Evolutionary conservation across 1,139 yeast genomes (phyloP), one percentile per base, ranked within the genome.

Genomic region (Candida frijolesensis): DNA sequence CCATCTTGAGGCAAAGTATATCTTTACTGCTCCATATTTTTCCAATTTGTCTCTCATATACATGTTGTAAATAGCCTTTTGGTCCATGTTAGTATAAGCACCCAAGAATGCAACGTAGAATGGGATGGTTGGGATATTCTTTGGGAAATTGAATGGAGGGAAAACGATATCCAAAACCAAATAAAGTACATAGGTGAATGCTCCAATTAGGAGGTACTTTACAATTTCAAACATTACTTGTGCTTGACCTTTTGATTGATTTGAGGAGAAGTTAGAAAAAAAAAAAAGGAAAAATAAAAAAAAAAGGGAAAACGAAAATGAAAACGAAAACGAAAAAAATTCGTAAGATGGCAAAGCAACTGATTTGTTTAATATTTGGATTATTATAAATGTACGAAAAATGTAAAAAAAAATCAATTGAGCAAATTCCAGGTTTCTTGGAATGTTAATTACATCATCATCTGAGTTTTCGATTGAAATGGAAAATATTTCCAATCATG

Each of bases 1-100:
- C 88, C 88, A 83, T 51, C 85, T 71, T 1, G 85, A 80, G 4
- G 83, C 87, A 68, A 83, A 83, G 59, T 78, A 83, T 8, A 82
- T 70, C 57, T 82, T 82, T 0, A 79, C 87, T 0, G 86, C 86
- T 0, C 88, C 88, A 57, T 78, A 67, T 58, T 66, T 71, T 55
- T 70, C 83, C 57, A 75, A 64, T 44, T 71, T 72, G 34, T 64
- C 69, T 54, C 70, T 71, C 52, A 73, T 64, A 59, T 71, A 82
- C 38, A 47, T 46, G 9, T 76, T 64, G 60, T 70, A 83, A 10
- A 83, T 70, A 39, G 80, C 72, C 32, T 67, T 62, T 56, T 83
- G 87, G 57, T 83, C 87, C 54, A 78, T 61, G 1, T 61, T 59
- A 1, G 79, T 72, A 37, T 74, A 66, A 0, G 75, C 56, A 0